Evolutionary conservation across 768 basidiomycete genomes (phyloP), one percentile per base, ranked within the genome.

Genomic region (Mrakia blollopis): DNA sequence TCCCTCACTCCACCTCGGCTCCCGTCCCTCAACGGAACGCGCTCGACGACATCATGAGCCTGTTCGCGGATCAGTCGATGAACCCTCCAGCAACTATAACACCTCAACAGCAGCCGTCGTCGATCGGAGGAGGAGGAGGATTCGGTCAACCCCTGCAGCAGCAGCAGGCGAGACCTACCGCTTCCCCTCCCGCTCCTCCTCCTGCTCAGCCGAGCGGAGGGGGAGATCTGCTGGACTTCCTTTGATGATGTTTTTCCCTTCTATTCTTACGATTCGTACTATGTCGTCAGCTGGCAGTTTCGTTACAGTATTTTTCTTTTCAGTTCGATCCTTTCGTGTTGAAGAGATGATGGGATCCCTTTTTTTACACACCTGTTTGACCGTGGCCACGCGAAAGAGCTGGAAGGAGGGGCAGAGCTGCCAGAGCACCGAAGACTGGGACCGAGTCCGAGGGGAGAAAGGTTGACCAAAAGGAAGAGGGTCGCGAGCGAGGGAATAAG

Each of bases 1-100:
- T 44, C 62, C 47, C 54, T 41, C 63, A 35, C 44, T 63, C 76
- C 25, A 72, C 28, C 28, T 32, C 70, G 3, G 62, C 62, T 18
- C 73, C 14, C 9, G n/a, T 72, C 5, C 71, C 72, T n/a, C 70
- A 30, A 21, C 71, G 76, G 14, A 77, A 77, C 63, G 70, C 76
- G 47, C 71, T 77, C n/a, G 76, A 77, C 54, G 76, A 77, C 76
- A 77, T 77, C 71, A 47, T 77, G 50, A 72, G 72, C 41, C 50
- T 77, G 23, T 77, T 77, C 63, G 44, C 63, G 25, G 62, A 73
- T 47, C 54, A 72, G 62, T 47, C 72, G 4, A 39, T 73, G 71
- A 54, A 61, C 21, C 28, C 76, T 7, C 71, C 76, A 35, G n/a
- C 65, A 0, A 25, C 76, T 30, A 52, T 28, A 37, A 9, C 62